Evolutionary conservation across 1,284 basidiomycete genomes (phyloP).

Genomic region (Peniophora sp.): DNA sequence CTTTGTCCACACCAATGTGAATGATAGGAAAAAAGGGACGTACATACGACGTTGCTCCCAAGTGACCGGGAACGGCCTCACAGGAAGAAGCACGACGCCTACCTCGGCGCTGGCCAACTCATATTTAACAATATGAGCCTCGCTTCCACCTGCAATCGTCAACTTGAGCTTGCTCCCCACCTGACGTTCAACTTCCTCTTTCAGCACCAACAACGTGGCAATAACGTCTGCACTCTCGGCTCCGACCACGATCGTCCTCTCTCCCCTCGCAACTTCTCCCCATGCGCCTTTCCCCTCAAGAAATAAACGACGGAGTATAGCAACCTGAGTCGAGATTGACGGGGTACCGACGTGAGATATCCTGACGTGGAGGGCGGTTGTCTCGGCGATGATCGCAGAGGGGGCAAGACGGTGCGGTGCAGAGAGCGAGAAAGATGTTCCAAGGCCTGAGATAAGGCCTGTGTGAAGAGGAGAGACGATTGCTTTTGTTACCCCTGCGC

Average conservation of each 20-base stretch:
- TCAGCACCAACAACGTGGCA: slow-evolving; percentile 35
- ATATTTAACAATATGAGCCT: slow-evolving; percentile 34
- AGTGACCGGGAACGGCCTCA: slow-evolving; percentile 39
- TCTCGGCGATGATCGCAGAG: slow-evolving; percentile 61
- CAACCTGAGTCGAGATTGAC: slow-evolving; percentile 47
- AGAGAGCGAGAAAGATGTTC: slow-evolving; percentile 43
- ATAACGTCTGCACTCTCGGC: slow-evolving; percentile 42
- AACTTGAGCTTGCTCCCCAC: slow-evolving; percentile 13
- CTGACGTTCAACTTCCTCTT: slow-evolving; percentile 23
- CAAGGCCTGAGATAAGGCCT: slow-evolving; percentile 48
- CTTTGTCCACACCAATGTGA: too few relatives aligned
- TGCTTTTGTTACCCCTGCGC: slow-evolving; percentile 50
- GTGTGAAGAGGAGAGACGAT: slow-evolving; percentile 58
- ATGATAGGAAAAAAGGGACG: slow-evolving; percentile 11
- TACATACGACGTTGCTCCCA: slow-evolving; percentile 44
- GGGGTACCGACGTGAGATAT: slow-evolving; percentile 35
- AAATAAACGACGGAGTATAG: slow-evolving; percentile 39
- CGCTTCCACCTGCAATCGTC: slow-evolving; percentile 29
- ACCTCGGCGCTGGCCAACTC: slow-evolving; percentile 37
- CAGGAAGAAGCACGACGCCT: slow-evolving; percentile 43
- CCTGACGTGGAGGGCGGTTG: slow-evolving; percentile 66
- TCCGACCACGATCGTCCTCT: slow-evolving; percentile 42
- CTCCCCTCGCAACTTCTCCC: slow-evolving; percentile 43
- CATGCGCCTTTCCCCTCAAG: slow-evolving; percentile 43
- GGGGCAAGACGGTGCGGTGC: slow-evolving; percentile 56